Evolutionary conservation across 164 flowering plant species (phyloP).

Genomic region (Echeveria elegans): DNA sequence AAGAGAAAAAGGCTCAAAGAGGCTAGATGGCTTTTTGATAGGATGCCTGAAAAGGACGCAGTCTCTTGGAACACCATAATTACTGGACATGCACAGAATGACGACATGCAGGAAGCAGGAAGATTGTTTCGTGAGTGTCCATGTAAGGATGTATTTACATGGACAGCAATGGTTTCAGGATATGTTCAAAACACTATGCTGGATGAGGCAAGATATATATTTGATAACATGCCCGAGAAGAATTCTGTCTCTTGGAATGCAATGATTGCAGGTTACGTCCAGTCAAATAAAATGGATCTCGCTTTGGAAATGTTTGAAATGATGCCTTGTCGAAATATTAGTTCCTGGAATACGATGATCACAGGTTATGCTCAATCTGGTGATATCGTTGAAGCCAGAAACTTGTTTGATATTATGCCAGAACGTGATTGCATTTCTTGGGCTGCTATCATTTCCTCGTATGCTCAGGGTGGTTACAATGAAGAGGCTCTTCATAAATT

Average conservation of each 20-base stretch:
- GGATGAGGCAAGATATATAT: too few species aligned
- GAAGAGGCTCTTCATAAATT: slow-evolving; percentile 65
- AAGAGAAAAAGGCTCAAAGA: too few species aligned
- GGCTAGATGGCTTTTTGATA: too few species aligned
- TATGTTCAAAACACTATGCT: too few species aligned
- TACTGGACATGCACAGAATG: too few species aligned
- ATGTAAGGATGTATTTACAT: too few species aligned
- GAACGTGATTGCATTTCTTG: slow-evolving; percentile 75
- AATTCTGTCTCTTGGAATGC: slow-evolving; percentile 85
- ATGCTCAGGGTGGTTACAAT: slow-evolving; percentile 56
- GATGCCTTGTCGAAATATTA: slow-evolving; percentile 60
- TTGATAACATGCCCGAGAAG: slow-evolving; percentile 76
- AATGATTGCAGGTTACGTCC: slow-evolving; percentile 75
- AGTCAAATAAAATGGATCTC: slow-evolving; percentile 43
- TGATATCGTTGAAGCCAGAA: slow-evolving; percentile 45
- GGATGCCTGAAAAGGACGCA: too few species aligned
- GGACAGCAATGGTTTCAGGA: too few species aligned
- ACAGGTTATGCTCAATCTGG: slow-evolving; percentile 82
- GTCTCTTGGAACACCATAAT: too few species aligned
- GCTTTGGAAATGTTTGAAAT: slow-evolving; percentile 72
- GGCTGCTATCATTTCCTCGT: slow-evolving; percentile 89
- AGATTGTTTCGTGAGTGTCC: too few species aligned
- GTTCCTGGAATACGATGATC: slow-evolving; percentile 94
- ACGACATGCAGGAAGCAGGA: too few species aligned
- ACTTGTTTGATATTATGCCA: slow-evolving; percentile 68